Evolutionary conservation across 805 yeast species (phyloP).

Genomic region (Priceomyces castillae): DNA sequence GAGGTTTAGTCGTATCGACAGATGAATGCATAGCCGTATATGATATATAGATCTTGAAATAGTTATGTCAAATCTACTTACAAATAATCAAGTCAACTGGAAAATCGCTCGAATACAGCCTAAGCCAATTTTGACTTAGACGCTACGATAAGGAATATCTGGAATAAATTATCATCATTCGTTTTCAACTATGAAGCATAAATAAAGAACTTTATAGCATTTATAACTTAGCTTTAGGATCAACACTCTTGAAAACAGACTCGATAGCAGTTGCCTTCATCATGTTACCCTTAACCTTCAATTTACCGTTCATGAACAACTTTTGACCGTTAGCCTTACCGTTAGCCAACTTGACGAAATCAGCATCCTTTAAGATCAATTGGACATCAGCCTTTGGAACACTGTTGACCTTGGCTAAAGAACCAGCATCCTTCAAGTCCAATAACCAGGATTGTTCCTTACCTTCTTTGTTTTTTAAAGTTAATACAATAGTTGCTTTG

Average conservation of each 20-base stretch:
- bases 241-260: conserved; percentile 54
- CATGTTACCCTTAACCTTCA: conserved; percentile 85
- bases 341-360: conserved; percentile 64
- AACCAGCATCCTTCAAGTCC: conserved; percentile 63
- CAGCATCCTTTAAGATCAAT: conserved; percentile 62
- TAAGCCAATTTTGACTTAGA: no score
- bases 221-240: conserved; percentile 45
- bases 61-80: no score
- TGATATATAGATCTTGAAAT: background rate
- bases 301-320: conserved; percentile 78
- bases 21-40: conserved; percentile 10
- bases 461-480: conserved; percentile 61
- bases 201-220: conserved; percentile 4
- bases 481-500: conserved; percentile 62
- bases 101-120: no score
- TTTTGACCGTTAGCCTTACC: conserved; percentile 86
- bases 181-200: conserved; percentile 1
- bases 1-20: conserved; percentile 8
- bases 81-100: no score
- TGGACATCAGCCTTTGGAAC: conserved; percentile 60
- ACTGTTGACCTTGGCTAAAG: conserved; percentile 38
- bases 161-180: background rate
- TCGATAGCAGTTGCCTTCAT: conserved; percentile 85
- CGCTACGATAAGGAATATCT: no score
- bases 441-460: conserved; percentile 62